A percentile compares a stretch with the other conserved stretches of the same genome.
phyloP scores from a whole-genome alignment of 768 basidiomycete species.

The Brasilioporus rufonigricans region DNA sequence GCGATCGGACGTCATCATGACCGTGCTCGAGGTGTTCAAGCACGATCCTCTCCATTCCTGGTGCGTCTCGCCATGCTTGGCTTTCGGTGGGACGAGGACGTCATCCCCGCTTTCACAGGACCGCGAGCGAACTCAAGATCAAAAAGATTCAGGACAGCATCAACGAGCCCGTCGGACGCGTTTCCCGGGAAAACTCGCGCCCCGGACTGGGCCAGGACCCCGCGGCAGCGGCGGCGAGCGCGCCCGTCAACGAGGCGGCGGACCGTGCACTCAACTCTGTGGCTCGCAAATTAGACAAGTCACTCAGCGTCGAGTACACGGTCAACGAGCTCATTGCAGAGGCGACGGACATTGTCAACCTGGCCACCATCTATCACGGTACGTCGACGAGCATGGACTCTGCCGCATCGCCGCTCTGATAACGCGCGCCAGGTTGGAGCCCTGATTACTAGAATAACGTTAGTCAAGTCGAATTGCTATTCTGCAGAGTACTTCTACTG shows the following conservation, averaged over 20 bases:
- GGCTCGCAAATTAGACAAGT: conserved; percentile 76
- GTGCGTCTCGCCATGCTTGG: conserved; percentile 40
- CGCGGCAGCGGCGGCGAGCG: conserved; percentile 48
- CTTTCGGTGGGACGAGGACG: too few species aligned
- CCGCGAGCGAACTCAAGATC: conserved; percentile 73
- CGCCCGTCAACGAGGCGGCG: conserved; percentile 78
- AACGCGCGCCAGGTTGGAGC: conserved; percentile 37
- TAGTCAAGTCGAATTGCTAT: background rate
- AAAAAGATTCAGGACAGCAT: conserved; percentile 55
- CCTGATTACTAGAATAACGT: conserved; percentile 34
- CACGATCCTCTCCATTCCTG: conserved; percentile 94
- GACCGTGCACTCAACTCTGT: conserved; percentile 85
- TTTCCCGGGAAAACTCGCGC: conserved; percentile 25
- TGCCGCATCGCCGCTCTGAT: conserved; percentile 2
- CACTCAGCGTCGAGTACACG: conserved; percentile 86
- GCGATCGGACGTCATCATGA: conserved; percentile 84
- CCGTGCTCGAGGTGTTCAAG: conserved; percentile 95
- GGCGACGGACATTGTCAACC: conserved; percentile 74
- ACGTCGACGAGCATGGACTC: conserved; percentile 21
- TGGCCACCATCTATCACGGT: conserved; percentile 80
- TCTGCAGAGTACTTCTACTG: conserved; percentile 4
- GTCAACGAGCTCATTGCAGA: conserved; percentile 91
- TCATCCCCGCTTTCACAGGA: conserved; percentile 61
- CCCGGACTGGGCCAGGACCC: conserved; percentile 60
- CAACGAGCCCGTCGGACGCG: conserved; percentile 23